Evolutionary conservation across 2,329 filamentous ascomycete species (phyloP), one percentile per base, ranked within the genome.

Genomic region (Pseudogymnoascus sp.): DNA sequence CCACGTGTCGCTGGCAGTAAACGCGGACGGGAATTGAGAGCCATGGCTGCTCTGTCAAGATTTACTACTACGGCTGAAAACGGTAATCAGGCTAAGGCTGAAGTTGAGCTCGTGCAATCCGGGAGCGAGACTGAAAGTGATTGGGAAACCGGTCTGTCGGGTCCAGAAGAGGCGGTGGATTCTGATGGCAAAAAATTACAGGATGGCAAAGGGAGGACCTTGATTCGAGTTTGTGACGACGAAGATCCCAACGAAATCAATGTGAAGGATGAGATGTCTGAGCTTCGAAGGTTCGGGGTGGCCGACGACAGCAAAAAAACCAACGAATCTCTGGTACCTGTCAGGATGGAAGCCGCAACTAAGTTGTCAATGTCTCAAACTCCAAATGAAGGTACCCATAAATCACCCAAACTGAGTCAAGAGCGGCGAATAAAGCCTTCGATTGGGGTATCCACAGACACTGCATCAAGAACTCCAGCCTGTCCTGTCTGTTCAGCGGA

Each of bases 191-290:
- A 79, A 62, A 81, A 78, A 65, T 77, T 93, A 54, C 75, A 88
- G 21, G 90, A 93, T 71, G 78, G 79, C 7, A 83, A 88, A 62
- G 90, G 89, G 0, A 80, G 82, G 19, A 82, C 83, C 11, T 81
- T 96, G 80, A 78, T 93, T 66, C 89, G 85, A 69, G 85, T 95
- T 1, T 95, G 91, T 72, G 88, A 87, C 66, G 88, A 89, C 51
- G 88, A 91, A 67, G 79, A 79, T 72, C 81, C 81, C 2, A 80
- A 83, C 39, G 85, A 88, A 63, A 77, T 79, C 16, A 79, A 85
- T 69, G 81, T 79, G 2, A 79, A 82, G 70, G 80, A 82, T 31
- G 89, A 96, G 75, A 77, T 91, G 69, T 79, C 81, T 13, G 90
- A 96, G 73, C 77, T 95, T 62, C n/a, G 16, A 62, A 37, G 16